phyloP scores from a whole-genome alignment of 106 monocot species.

The Dioscorea alata region DNA sequence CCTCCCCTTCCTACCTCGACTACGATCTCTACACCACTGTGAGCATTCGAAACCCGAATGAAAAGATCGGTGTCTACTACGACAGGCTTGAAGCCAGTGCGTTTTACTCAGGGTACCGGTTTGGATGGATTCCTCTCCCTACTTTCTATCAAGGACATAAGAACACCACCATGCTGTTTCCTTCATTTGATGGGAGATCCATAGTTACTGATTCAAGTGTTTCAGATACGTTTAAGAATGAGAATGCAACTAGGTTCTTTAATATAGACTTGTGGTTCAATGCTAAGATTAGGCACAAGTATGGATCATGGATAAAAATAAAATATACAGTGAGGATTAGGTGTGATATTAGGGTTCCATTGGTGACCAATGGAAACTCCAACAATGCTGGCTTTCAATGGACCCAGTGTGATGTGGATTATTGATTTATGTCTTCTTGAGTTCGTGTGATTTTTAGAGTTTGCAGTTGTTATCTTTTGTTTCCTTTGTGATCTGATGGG shows the following conservation, averaged over 20 bases:
- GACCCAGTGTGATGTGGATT: too few relatives aligned
- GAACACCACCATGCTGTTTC: conserved; percentile 31
- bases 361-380: not conserved
- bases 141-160: conserved; percentile 57
- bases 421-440: too few relatives aligned
- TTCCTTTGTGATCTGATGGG: too few relatives aligned
- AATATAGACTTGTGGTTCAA: not conserved
- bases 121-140: conserved; percentile 33
- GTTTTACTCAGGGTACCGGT: conserved; percentile 41
- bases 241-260: not conserved
- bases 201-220: not conserved
- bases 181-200: conserved; percentile 27
- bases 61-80: conserved; percentile 58
- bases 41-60: conserved; percentile 79
- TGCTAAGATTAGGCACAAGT: conserved; percentile 10
- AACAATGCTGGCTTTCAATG: too few relatives aligned
- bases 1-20: conserved; percentile 6
- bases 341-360: not conserved
- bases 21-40: conserved; percentile 57
- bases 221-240: not conserved
- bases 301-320: not conserved
- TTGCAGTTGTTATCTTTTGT: too few relatives aligned
- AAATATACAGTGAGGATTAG: not conserved
- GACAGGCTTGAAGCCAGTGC: conserved; percentile 47
- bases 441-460: too few relatives aligned